Percentiles rank a stretch among this genome's conserved stretches.
Evolutionary conservation across 163 green algal genomes (phyloP).

Genomic region (Volvox carteri): DNA sequence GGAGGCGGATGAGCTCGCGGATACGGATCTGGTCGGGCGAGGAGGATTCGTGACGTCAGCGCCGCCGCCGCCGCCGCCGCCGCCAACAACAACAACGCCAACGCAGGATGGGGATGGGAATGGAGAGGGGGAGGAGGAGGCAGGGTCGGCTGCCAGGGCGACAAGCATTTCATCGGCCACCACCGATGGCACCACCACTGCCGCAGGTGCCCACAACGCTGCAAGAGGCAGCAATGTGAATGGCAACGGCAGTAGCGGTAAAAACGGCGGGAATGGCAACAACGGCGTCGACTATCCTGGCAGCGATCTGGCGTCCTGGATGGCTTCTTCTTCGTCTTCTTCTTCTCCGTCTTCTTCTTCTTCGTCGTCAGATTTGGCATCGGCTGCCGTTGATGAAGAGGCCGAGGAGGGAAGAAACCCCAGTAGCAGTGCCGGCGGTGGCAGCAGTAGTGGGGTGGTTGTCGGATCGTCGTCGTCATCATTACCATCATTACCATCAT

Average conservation of each 20-base stretch:
- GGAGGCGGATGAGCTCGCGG: not conserved
- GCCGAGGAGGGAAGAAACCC: not conserved
- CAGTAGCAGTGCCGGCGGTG: not conserved
- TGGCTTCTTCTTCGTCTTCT: no score
- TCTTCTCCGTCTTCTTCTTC: no score
- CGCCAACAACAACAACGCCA: not conserved
- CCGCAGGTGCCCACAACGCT: not conserved
- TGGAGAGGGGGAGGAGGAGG: not conserved
- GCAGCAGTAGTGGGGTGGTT: not conserved
- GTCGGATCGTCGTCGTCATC: no score
- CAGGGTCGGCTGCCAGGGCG: no score
- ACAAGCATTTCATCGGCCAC: no score
- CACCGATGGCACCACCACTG: not conserved
- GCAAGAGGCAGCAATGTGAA: not conserved
- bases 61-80: not conserved
- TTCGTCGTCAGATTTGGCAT: not conserved
- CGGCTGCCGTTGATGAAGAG: not conserved
- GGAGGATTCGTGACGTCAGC: not conserved
- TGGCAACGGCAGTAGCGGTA: not conserved
- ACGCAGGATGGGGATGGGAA: not conserved
- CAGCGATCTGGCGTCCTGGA: not conserved
- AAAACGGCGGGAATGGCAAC: not conserved
- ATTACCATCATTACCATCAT: no score
- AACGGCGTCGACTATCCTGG: not conserved
- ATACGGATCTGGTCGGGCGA: slow-evolving; percentile 9